Evolutionary conservation across 139 green algal species (phyloP), one percentile per base, ranked within the genome.

Genomic region (Ettlia oleoabundans): DNA sequence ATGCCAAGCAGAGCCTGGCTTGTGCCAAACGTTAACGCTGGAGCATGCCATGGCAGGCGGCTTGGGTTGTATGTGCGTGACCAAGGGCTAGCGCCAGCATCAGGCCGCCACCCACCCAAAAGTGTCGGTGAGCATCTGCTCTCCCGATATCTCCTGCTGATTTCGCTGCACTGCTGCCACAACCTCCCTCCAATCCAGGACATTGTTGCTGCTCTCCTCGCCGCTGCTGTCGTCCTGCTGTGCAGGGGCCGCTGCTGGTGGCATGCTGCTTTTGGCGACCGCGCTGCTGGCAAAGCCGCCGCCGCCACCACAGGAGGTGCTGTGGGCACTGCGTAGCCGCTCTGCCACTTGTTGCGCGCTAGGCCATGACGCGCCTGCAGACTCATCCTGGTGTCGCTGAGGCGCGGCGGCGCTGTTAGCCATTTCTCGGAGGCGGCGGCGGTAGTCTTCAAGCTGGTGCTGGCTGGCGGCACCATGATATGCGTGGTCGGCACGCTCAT

Each of bases 111-210:
- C 65, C 30, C 65, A 93, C 89, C 88, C 89, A 86, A 90, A 92
- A 0, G 69, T 89, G 86, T 95, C 89, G 3, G 90, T 95, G 28
- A 95, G 86, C 83, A 95, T 87, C 10, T 84, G 74, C 58, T 81
- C 51, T 0, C 78, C 78, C 24, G 22, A 43, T 10, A 77, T 30
- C 0, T 64, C 37, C 22, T 63, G 82, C 53, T 74, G 38, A 21
- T 26, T 37, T 10, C 32, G 42, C 32, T 65, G 64, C 5, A 52
- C 66, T 0, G 38, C 53, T 10, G 47, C 79, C 81, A 94, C 83
- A 37, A 92, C 75, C 37, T 88, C 55, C 42, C 84, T 79, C 90
- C 90, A 94, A 73, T 93, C 90, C 30, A 90, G 41, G 0, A 78
- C 6, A 33, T n/a, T 18, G 68, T 53, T 68, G 64, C 43, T 33